Evolutionary conservation across 352 stramenopile genomes (phyloP).

Genomic region (Globisporangium heterothallicum): DNA sequence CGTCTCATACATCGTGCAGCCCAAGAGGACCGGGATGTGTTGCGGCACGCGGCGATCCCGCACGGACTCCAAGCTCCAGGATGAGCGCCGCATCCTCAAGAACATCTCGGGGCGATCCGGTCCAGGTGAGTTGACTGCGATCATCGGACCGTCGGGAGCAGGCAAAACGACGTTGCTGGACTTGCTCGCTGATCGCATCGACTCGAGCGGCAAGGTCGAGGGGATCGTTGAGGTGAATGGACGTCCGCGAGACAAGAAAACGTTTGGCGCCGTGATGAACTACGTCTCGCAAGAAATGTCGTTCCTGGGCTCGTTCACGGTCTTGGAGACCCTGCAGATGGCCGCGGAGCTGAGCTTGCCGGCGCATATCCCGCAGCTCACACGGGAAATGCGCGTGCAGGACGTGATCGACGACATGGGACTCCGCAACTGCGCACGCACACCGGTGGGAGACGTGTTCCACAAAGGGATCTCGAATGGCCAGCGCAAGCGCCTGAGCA

Average conservation of each 20-base stretch:
- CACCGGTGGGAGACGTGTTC: slow-evolving; percentile 79
- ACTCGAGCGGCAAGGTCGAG: slow-evolving; percentile 6
- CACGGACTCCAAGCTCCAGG: slow-evolving; percentile 17
- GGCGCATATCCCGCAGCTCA: slow-evolving; percentile 28
- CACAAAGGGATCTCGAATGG: slow-evolving; percentile 81
- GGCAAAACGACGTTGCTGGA: slow-evolving; percentile 68
- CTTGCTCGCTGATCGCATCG: slow-evolving; percentile 44
- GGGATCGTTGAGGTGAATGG: slow-evolving; percentile 42
- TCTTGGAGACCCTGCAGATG: slow-evolving; percentile 63
- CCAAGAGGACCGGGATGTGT: slow-evolving; percentile 20
- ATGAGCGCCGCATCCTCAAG: slow-evolving; percentile 54
- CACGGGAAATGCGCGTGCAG: slow-evolving; percentile 32
- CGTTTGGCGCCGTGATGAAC: slow-evolving; percentile 44
- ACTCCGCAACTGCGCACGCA: slow-evolving; percentile 41
- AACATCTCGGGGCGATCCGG: slow-evolving; percentile 50
- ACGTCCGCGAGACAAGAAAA: slow-evolving; percentile 22
- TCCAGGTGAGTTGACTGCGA: slow-evolving; percentile 58
- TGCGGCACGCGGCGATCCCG: too few species aligned
- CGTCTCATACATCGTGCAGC: slow-evolving; percentile 49
- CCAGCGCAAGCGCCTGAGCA: slow-evolving; percentile 91
- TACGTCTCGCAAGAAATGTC: slow-evolving; percentile 63
- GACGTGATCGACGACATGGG: slow-evolving; percentile 67
- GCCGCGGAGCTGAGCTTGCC: slow-evolving; percentile 47
- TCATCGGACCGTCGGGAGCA: slow-evolving; percentile 57
- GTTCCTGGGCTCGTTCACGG: slow-evolving; percentile 61